phyloP scores from a whole-genome alignment of 352 stramenopile genomes.

The Phytophthora europaea region DNA sequence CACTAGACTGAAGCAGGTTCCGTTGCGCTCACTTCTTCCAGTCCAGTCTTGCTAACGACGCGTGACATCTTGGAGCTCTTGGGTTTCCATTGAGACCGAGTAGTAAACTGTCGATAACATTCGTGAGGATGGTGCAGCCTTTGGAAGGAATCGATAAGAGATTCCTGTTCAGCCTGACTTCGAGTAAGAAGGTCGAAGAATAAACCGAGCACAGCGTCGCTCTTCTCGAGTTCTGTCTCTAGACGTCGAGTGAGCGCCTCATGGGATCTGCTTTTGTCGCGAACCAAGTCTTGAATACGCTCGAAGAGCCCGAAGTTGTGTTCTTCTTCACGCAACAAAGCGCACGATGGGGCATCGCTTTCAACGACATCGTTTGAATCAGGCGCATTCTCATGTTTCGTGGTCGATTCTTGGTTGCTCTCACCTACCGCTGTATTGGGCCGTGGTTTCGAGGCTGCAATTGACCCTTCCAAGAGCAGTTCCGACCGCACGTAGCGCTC shows the following conservation, averaged over 20 bases:
- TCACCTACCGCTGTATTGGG: neutral
- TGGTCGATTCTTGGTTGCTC: neutral
- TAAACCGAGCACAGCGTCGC: slow-evolving; percentile 47
- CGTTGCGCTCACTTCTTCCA: neutral
- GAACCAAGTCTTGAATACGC: slow-evolving; percentile 45
- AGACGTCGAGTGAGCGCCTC: slow-evolving; percentile 39
- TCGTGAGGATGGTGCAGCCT: slow-evolving; percentile 62
- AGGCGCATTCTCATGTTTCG: neutral
- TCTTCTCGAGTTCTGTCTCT: slow-evolving; percentile 57
- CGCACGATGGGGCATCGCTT: slow-evolving; percentile 40
- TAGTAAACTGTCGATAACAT: slow-evolving; percentile 55
- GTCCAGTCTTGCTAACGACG: slow-evolving; percentile 10
- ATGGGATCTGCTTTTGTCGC: slow-evolving; percentile 14
- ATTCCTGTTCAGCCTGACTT: neutral
- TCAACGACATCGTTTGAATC: slow-evolving; percentile 26
- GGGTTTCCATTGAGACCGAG: slow-evolving; percentile 57
- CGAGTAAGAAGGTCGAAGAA: slow-evolving; percentile 51
- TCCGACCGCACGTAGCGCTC: slow-evolving; percentile 50
- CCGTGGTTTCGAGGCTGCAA: neutral
- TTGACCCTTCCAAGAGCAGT: slow-evolving; percentile 53
- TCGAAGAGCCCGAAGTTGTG: slow-evolving; percentile 60
- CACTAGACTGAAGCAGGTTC: slow-evolving; percentile 6
- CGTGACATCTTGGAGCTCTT: slow-evolving; percentile 14
- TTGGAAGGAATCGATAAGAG: slow-evolving; percentile 30
- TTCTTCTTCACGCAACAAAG: slow-evolving; percentile 65